Percentiles rank a stretch among this genome's conserved stretches.
Conservation (phyloP, 2,329 filamentous ascomycete species). For the Aspergillus neotritici region DNA sequence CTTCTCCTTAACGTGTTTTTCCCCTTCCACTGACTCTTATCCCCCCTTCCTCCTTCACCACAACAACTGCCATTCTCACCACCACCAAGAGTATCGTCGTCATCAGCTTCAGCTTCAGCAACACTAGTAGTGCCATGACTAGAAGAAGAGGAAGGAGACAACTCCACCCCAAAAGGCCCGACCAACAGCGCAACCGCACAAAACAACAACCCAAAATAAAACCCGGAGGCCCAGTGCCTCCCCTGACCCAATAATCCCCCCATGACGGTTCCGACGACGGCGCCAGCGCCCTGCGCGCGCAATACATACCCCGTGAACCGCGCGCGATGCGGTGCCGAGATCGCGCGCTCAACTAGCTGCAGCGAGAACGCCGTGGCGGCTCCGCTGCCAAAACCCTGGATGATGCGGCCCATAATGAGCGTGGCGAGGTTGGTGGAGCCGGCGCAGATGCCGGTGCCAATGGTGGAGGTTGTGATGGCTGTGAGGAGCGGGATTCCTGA, state of each 20-base stretch:
- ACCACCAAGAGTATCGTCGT: no score
- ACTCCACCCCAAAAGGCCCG: slow-evolving; percentile 27
- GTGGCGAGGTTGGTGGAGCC: slow-evolving; percentile 32
- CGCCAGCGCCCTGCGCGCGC: slow-evolving; percentile 28
- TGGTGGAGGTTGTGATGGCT: slow-evolving; percentile 42
- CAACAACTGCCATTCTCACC: no score
- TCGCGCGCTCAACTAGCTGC: slow-evolving; percentile 40
- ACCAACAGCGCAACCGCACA: slow-evolving; percentile 24
- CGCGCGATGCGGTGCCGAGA: slow-evolving; percentile 29
- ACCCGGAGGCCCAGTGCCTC: slow-evolving; percentile 22
- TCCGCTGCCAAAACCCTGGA: slow-evolving; percentile 46
- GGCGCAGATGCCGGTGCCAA: slow-evolving; percentile 43
- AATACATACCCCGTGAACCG: slow-evolving; percentile 30
- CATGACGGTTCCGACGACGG: slow-evolving; percentile 22
- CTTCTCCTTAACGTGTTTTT: slow-evolving; percentile 21
- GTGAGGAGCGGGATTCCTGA: slow-evolving; percentile 26
- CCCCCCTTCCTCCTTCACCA: no score
- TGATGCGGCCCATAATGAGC: slow-evolving; percentile 40
- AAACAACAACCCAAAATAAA: slow-evolving; percentile 31
- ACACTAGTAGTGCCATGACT: no score
- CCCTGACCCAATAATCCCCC: slow-evolving; percentile 25
- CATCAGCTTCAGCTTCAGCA: no score
- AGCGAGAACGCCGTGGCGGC: slow-evolving; percentile 41
- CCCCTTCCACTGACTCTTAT: no score
- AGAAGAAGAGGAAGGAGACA: slow-evolving; percentile 11